These are phyloP conservation scores for Coemansia sp. DNA, from an alignment of 192 early-diverging fungal genomes.

Conservation along the genomic window DNA sequence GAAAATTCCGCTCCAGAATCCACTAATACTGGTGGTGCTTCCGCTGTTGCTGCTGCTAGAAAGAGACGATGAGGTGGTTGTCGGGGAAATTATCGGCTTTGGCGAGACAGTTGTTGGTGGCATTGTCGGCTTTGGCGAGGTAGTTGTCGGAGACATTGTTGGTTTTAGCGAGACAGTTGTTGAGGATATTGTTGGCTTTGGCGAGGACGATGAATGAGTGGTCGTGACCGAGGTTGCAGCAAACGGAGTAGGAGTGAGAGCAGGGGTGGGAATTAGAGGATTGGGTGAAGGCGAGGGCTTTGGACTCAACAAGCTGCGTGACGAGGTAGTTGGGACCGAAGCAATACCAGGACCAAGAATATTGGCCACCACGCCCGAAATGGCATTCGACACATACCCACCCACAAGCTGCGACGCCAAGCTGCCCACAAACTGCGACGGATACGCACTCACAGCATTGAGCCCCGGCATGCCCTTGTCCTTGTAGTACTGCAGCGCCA, in stretches of 20 bases:
- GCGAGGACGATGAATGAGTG: neutral
- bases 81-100: neutral
- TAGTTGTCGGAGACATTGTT: neutral
- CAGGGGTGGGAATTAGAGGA: neutral
- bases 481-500: conserved; percentile 30
- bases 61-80: neutral
- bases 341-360: conserved; percentile 11
- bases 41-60: neutral
- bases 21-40: neutral
- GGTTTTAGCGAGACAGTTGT: neutral
- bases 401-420: conserved; percentile 33
- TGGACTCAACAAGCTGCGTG: neutral
- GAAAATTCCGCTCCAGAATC: neutral
- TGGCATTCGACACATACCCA: conserved; percentile 35
- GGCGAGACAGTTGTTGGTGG: neutral
- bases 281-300: neutral
- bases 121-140: neutral
- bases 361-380: conserved; percentile 10
- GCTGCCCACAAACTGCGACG: conserved; percentile 30
- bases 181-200: neutral
- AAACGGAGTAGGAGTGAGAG: neutral
- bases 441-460: conserved; percentile 9
- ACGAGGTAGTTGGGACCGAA: neutral
- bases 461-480: conserved; percentile 39
- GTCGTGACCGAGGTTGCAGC: neutral